These are phyloP conservation scores for Chalaropsis ovoidea DNA, from an alignment of 2,329 filamentous ascomycete genomes.

Conservation along the genomic window DNA sequence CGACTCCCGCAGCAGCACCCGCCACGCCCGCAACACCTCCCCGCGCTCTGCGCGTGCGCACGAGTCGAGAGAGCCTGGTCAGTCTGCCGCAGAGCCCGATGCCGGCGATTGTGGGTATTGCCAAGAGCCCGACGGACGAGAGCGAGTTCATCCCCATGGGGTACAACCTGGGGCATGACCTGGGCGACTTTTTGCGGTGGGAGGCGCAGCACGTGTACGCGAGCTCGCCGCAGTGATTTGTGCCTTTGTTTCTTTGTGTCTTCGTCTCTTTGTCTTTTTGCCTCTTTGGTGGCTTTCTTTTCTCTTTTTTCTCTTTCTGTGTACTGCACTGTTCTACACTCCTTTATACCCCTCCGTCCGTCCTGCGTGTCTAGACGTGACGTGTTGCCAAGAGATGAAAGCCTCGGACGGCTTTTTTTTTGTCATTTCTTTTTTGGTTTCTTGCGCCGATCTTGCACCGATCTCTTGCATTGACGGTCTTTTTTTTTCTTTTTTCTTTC, in stretches of 20 bases:
- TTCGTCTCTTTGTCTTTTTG: conserved; percentile 19
- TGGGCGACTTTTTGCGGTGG: conserved; percentile 50
- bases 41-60: not conserved
- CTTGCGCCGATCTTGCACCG: not conserved
- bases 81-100: conserved; percentile 45
- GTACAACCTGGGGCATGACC: conserved; percentile 49
- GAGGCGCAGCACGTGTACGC: conserved; percentile 43
- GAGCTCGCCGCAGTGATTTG: conserved; percentile 28
- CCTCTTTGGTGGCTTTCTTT: conserved; percentile 16
- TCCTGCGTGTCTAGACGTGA: too few relatives aligned
- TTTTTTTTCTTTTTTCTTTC: conserved; percentile 13
- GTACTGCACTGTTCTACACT: not conserved
- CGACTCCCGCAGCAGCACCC: too few relatives aligned
- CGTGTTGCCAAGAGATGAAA: too few relatives aligned
- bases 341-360: not conserved
- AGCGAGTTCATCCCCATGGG: conserved; percentile 44
- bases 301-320: conserved; percentile 22
- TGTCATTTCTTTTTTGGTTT: not conserved
- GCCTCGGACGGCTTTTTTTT: not conserved
- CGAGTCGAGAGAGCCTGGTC: conserved; percentile 31
- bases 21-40: not conserved
- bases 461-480: conserved; percentile 10
- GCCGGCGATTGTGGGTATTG: conserved; percentile 34
- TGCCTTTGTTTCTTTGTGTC: conserved; percentile 10
- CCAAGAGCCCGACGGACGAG: conserved; percentile 36